Base-by-base conservation (phyloP, 345 rosid species). In the Boechera stricta region DNA sequence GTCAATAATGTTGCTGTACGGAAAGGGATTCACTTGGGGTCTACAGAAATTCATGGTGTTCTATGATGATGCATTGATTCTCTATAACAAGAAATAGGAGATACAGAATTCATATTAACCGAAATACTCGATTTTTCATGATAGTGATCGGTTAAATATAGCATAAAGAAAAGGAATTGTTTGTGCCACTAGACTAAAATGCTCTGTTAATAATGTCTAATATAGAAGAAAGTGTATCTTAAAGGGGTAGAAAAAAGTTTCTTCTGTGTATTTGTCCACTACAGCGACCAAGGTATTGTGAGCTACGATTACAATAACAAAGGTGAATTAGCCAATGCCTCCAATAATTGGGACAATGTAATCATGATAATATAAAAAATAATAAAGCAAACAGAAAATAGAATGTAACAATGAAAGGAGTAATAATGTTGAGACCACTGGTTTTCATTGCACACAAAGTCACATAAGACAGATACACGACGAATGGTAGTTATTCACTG, bases 301-400 rank as follows among this genome's bases (percentile, higher is more conserved):
- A 75, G 52, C 58, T 69, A 62, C 72, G 36, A 70, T 67, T 67
- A 49, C 31, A 75, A 32, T 68, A 55, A 75, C 69, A 75, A 82
- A 73, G 77, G 74, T 62, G 42, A 73, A 74, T 85, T 77, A 65
- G 47, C 67, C 73, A 79, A 73, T 84, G 84, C 81, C 82, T 65
- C 75, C 82, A 85, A 82, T 84, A 84, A 82, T 81, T 81, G 86
- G 86, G 87, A 79, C 85, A 81, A 81, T 53, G 70, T 75, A 73
- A 81, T 84, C 72, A 75, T 82, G 74, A 83, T 68, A 18, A 10
- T n/a, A 65, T 31, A 41, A 47, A 58, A 47, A 38, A 48, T 18
- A 70, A 35, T 54, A 77, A 78, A 64, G 73, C 74, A 53, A 60
- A 67, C 0, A 67, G 60, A 70, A 60, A 71, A 72, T 74, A 45